These are phyloP conservation scores for Colletotrichum salicis DNA, from an alignment of 2,329 filamentous ascomycete genomes.

Conservation along the genomic window DNA sequence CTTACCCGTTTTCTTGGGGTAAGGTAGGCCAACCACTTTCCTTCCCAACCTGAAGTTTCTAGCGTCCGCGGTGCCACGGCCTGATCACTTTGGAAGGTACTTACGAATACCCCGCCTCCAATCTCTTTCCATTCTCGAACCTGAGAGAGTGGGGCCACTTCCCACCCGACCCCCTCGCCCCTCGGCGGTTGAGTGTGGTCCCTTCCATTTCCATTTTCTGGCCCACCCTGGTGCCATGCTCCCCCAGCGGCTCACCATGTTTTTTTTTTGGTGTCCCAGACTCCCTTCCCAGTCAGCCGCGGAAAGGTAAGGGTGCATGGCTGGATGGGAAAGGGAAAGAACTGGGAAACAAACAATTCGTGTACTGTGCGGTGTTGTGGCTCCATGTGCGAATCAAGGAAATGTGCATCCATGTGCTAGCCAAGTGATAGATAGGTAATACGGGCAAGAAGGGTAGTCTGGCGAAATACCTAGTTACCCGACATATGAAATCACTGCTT, in stretches of 20 bases:
- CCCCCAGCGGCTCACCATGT: constrained; percentile 27
- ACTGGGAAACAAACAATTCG: neutral
- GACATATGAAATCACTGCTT: too few species aligned
- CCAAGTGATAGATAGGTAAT: too few species aligned
- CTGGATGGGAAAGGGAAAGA: neutral
- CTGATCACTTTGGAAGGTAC: neutral
- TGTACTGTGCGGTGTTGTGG: neutral
- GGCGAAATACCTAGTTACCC: too few species aligned
- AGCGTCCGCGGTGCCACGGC: neutral
- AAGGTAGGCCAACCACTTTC: neutral
- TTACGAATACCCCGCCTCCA: constrained; percentile 22
- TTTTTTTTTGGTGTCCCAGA: neutral
- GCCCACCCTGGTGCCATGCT: neutral
- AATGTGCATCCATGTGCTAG: too few species aligned
- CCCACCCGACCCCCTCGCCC: neutral
- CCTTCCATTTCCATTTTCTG: constrained; percentile 6
- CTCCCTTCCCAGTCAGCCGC: too few species aligned
- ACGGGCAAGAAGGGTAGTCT: too few species aligned
- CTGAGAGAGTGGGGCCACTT: constrained; percentile 8
- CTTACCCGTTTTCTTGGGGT: neutral
- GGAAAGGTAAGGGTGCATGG: neutral
- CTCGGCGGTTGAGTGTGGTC: neutral
- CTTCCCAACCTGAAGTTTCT: too few species aligned
- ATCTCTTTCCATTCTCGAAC: constrained; percentile 34
- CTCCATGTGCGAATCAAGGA: neutral